Conservation (phyloP, 331 rosid species). For the Telfairia occidentalis region DNA sequence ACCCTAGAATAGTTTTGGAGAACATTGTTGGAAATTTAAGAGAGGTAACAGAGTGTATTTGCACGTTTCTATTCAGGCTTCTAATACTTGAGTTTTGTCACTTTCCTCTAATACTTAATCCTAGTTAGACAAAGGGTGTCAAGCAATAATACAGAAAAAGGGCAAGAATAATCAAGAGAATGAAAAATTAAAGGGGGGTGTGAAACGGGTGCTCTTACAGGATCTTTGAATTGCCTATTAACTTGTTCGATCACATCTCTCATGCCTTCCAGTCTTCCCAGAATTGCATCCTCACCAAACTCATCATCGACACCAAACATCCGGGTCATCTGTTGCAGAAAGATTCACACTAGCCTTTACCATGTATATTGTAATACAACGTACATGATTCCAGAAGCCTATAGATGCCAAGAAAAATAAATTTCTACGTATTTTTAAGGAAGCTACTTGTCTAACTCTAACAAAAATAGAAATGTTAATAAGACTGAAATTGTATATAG, state of each 20-base stretch:
- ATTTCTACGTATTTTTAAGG: not conserved
- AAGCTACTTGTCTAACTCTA: not conserved
- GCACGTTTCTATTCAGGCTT: not conserved
- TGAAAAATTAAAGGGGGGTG: not conserved
- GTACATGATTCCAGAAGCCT: not conserved
- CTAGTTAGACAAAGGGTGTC: not conserved
- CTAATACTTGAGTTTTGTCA: not conserved
- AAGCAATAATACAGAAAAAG: not conserved
- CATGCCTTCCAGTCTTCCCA: conserved; percentile 96
- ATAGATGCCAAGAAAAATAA: not conserved
- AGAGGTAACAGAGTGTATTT: not conserved
- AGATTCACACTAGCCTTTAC: conserved; percentile 5
- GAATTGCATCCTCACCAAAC: conserved; percentile 84
- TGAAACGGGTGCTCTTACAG: conserved; percentile 37
- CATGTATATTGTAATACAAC: not conserved
- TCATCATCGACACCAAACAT: conserved; percentile 92
- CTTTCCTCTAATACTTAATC: not conserved
- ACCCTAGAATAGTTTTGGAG: not conserved
- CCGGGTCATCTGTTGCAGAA: conserved; percentile 58
- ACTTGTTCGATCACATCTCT: conserved; percentile 93
- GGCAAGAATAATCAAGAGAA: not conserved
- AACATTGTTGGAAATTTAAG: not conserved
- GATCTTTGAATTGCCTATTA: conserved; percentile 86
- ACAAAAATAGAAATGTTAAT: not conserved
- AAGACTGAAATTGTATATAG: not conserved